Evolutionary conservation across 2,329 filamentous ascomycete species (phyloP).

Genomic region (Trichoderma endophyticum): DNA sequence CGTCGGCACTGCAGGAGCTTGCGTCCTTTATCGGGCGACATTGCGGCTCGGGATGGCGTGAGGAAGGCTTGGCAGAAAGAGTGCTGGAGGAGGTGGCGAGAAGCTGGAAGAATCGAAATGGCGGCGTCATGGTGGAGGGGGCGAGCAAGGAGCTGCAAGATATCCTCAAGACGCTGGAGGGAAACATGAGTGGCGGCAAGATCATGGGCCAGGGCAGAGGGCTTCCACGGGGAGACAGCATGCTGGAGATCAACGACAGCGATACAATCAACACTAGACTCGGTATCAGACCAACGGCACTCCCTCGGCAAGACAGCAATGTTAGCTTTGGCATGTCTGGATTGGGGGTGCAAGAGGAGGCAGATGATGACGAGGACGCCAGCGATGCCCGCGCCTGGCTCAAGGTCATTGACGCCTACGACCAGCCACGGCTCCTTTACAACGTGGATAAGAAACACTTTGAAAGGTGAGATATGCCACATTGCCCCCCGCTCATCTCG

Average conservation of each 20-base stretch:
- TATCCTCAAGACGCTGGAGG: conserved; percentile 80
- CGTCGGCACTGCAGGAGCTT: conserved; percentile 77
- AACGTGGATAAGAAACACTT: conserved; percentile 86
- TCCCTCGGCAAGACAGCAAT: conserved; percentile 59
- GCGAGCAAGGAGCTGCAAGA: conserved; percentile 70
- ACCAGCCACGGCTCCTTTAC: conserved; percentile 77
- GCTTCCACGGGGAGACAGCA: conserved; percentile 56
- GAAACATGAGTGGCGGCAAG: conserved; percentile 83
- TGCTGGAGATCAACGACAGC: conserved; percentile 55
- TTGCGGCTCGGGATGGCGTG: conserved; percentile 94
- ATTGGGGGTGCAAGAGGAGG: conserved; percentile 51
- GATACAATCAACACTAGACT: conserved; percentile 55
- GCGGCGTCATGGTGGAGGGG: conserved; percentile 88
- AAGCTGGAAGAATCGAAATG: conserved; percentile 86
- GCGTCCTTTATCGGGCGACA: conserved; percentile 88
- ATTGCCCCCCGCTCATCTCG: neutral
- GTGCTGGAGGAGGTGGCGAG: conserved; percentile 89
- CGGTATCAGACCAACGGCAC: conserved; percentile 45
- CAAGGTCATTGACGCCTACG: conserved; percentile 76
- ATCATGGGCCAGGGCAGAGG: conserved; percentile 53
- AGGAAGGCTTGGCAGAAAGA: conserved; percentile 88
- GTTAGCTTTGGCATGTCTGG: conserved; percentile 61
- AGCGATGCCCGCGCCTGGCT: conserved; percentile 78
- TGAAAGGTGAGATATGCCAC: conserved; percentile 56
- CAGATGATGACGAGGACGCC: conserved; percentile 52